A percentile compares a stretch with the other conserved stretches of the same genome.
These are phyloP conservation scores for Coccomyxa sp. DNA, from an alignment of 139 green algal genomes.

Conservation along the genomic window DNA sequence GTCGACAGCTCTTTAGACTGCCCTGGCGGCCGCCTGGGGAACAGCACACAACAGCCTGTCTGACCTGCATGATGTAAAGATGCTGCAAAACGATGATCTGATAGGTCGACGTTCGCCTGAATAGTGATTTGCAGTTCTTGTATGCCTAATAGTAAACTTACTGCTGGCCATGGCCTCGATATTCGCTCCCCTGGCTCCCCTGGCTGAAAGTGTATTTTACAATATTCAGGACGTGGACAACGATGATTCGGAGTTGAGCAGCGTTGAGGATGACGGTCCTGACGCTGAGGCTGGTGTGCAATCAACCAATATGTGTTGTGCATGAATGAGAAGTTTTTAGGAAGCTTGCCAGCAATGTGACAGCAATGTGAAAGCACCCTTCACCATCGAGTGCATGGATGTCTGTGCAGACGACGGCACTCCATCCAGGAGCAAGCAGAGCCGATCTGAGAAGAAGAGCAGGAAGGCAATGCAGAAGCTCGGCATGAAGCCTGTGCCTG, in stretches of 20 bases:
- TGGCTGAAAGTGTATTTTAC: not conserved
- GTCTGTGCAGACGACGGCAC: constrained; percentile 1
- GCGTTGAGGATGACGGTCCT: constrained; percentile 42
- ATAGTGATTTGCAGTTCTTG: not conserved
- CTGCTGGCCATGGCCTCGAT: not conserved
- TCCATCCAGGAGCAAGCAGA: constrained; percentile 78
- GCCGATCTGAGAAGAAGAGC: constrained; percentile 95
- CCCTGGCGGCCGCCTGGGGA: not conserved
- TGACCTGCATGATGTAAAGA: too few relatives aligned
- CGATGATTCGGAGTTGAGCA: constrained; percentile 45
- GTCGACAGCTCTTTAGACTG: not conserved
- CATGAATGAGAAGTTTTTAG: too few relatives aligned
- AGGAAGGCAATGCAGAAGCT: constrained; percentile 99
- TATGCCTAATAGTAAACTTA: not conserved
- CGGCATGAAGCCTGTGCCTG: constrained; percentile 95
- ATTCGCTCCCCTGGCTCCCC: not conserved
- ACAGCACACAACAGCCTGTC: too few relatives aligned
- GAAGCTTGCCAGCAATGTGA: too few relatives aligned
- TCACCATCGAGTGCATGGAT: too few relatives aligned
- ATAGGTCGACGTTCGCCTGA: too few relatives aligned
- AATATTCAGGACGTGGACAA: constrained; percentile 27
- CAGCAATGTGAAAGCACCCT: too few relatives aligned
- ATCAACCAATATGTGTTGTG: too few relatives aligned
- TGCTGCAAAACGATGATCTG: too few relatives aligned
- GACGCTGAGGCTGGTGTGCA: constrained; percentile 27